Evolutionary conservation across 768 basidiomycete genomes (phyloP).

Genomic region (Auriculariales sp.): DNA sequence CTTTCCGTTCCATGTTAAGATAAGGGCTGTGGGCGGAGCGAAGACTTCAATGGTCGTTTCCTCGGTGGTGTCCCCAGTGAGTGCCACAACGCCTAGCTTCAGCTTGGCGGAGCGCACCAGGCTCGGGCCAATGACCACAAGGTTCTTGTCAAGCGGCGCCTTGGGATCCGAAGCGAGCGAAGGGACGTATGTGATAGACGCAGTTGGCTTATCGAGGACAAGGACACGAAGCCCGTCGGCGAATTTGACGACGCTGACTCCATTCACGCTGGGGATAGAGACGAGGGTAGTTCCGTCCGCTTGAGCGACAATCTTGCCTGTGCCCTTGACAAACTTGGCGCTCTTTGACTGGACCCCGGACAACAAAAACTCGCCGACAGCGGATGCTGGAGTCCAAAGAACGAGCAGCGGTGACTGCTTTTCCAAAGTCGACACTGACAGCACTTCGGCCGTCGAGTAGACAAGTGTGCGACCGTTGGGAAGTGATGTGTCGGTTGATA

Average conservation of each 20-base stretch:
- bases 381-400: neutral
- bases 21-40: constrained; percentile 22
- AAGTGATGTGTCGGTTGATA: neutral
- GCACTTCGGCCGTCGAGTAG: neutral
- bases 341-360: neutral
- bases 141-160: neutral
- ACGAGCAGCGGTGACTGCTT: neutral
- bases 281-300: neutral
- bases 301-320: neutral
- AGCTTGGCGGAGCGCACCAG: neutral
- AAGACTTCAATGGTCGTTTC: constrained; percentile 30
- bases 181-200: neutral
- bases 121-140: neutral
- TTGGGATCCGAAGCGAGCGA: neutral
- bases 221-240: neutral
- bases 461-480: neutral
- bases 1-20: constrained; percentile 28
- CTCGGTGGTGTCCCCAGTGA: constrained; percentile 30
- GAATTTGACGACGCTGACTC: neutral
- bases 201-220: neutral
- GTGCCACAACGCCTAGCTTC: neutral
- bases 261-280: neutral
- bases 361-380: neutral
- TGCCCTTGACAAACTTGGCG: neutral
- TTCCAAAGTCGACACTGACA: neutral